Evolutionary conservation across 345 rosid genomes (phyloP).

Genomic region (Adansonia digitata): DNA sequence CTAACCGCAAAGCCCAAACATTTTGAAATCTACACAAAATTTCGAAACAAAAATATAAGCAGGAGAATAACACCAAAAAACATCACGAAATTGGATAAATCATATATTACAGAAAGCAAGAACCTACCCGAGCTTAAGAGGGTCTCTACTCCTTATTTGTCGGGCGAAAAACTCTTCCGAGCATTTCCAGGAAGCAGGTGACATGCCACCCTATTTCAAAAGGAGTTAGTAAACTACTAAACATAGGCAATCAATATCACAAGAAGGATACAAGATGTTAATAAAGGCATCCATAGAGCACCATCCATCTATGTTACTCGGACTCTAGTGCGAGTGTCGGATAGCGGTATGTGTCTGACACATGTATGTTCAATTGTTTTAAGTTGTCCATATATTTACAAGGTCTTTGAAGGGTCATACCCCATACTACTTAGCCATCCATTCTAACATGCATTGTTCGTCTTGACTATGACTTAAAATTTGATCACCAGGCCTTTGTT

Average conservation of each 20-base stretch:
- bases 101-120: background rate
- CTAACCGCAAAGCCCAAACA: constrained; percentile 81
- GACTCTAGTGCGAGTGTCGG: too few relatives aligned
- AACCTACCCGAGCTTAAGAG: constrained; percentile 73
- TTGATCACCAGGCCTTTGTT: background rate
- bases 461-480: background rate
- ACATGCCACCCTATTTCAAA: constrained; percentile 52
- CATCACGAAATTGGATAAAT: background rate
- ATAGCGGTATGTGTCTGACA: too few relatives aligned
- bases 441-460: background rate
- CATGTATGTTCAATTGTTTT: too few relatives aligned
- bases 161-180: constrained; percentile 75
- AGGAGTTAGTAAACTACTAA: constrained; percentile 3
- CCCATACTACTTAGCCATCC: too few relatives aligned
- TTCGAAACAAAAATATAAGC: constrained; percentile 4
- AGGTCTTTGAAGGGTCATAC: too few relatives aligned
- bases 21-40: constrained; percentile 60
- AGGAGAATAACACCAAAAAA: constrained; percentile 1
- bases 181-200: constrained; percentile 96
- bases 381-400: too few relatives aligned
- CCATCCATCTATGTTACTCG: too few relatives aligned
- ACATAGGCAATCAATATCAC: constrained; percentile 8
- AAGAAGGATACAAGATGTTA: background rate
- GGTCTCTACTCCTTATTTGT: constrained; percentile 87
- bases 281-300: background rate